phyloP scores from a whole-genome alignment of 2,329 filamentous ascomycete species.

The Penicillium corylophilum region DNA sequence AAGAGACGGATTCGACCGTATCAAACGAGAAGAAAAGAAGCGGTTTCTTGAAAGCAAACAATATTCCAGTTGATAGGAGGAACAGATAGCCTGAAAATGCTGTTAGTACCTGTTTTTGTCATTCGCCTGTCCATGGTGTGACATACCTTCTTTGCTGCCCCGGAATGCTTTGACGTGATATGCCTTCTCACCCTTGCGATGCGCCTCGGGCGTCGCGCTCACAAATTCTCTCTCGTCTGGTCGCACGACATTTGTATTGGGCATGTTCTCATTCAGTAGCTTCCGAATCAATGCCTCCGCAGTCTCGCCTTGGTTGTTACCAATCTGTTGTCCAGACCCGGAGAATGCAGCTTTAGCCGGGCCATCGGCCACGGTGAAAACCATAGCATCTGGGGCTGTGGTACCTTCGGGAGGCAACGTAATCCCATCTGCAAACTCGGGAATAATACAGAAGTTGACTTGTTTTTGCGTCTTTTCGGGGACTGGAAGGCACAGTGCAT shows the following conservation, averaged over 20 bases:
- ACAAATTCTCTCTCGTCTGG: slow-evolving; percentile 59
- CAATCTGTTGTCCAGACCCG: slow-evolving; percentile 45
- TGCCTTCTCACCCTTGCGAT: slow-evolving; percentile 62
- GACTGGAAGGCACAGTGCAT: slow-evolving; percentile 61
- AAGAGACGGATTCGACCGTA: slow-evolving; percentile 59
- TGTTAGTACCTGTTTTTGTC: not conserved
- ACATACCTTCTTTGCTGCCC: slow-evolving; percentile 63
- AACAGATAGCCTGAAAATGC: slow-evolving; percentile 59
- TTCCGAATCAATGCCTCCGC: slow-evolving; percentile 45
- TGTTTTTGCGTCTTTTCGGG: slow-evolving; percentile 64
- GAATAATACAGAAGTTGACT: slow-evolving; percentile 62
- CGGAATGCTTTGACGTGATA: slow-evolving; percentile 64
- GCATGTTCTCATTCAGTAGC: slow-evolving; percentile 51
- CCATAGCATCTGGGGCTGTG: slow-evolving; percentile 53
- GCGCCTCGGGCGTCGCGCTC: slow-evolving; percentile 59
- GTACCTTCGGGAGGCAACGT: slow-evolving; percentile 44
- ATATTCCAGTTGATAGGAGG: slow-evolving; percentile 60
- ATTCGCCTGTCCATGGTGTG: not conserved
- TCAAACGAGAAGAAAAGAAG: slow-evolving; percentile 62
- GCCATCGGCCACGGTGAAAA: slow-evolving; percentile 61
- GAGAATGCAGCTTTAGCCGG: slow-evolving; percentile 46
- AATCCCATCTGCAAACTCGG: slow-evolving; percentile 52
- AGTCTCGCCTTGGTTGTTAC: slow-evolving; percentile 46
- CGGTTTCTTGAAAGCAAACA: slow-evolving; percentile 67
- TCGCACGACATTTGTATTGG: slow-evolving; percentile 49